Percentiles rank a stretch among this genome's conserved stretches.
Conservation (phyloP, 2,329 filamentous ascomycete species). For the Pyrenochaeta sp. region DNA sequence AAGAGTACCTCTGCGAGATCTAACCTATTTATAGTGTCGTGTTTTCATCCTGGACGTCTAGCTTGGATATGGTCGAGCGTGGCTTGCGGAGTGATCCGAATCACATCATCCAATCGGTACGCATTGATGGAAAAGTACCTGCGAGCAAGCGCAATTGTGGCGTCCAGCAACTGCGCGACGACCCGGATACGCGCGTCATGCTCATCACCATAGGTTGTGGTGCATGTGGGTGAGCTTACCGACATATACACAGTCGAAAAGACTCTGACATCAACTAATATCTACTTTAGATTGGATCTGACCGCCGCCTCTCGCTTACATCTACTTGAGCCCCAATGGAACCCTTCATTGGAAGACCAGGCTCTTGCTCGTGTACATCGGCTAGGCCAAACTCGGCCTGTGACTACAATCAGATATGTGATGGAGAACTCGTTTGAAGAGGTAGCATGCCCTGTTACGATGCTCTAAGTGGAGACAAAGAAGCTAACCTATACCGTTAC, state of each 20-base stretch:
- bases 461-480: no score
- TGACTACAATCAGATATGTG: constrained; percentile 49
- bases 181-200: constrained; percentile 49
- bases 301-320: constrained; percentile 57
- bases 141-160: constrained; percentile 52
- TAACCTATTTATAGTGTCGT: constrained; percentile 55
- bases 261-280: background rate
- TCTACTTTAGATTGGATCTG: constrained; percentile 54
- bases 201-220: constrained; percentile 60
- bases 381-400: constrained; percentile 22
- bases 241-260: background rate
- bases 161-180: constrained; percentile 51
- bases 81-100: constrained; percentile 45
- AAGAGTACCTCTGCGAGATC: no score
- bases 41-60: constrained; percentile 60
- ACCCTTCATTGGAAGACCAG: constrained; percentile 54
- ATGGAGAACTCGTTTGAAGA: constrained; percentile 50
- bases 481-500: no score
- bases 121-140: constrained; percentile 59
- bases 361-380: constrained; percentile 43
- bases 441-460: no score
- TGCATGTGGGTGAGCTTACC: constrained; percentile 55
- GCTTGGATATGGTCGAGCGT: constrained; percentile 55
- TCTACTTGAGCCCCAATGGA: constrained; percentile 60
- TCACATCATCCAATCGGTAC: constrained; percentile 30